Percentiles rank a stretch among this genome's conserved stretches.
These are phyloP conservation scores for Colletotrichum sp. DNA, from an alignment of 2,329 filamentous ascomycete species.

Conservation along the genomic window DNA sequence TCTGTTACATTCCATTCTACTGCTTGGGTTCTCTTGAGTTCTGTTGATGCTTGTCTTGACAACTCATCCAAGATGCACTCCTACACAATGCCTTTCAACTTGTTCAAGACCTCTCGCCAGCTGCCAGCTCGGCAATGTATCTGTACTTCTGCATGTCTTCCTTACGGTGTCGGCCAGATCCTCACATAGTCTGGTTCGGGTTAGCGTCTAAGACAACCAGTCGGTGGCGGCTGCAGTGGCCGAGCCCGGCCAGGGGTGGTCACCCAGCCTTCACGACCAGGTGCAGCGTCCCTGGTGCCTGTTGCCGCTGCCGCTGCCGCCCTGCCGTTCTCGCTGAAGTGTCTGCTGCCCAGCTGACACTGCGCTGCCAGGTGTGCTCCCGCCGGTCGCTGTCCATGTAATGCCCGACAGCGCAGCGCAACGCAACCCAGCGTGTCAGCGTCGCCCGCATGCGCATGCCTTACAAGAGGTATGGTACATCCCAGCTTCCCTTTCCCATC, in stretches of 20 bases:
- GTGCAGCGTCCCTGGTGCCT: slow-evolving; percentile 5
- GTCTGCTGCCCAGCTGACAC: neutral
- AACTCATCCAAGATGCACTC: neutral
- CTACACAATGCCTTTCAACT: neutral
- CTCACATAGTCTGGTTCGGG: neutral
- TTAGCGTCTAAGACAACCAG: neutral
- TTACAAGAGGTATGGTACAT: neutral
- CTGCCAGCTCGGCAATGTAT: neutral
- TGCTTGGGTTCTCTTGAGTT: neutral
- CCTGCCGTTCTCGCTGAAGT: neutral
- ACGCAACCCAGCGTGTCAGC: neutral
- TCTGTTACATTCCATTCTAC: accelerated
- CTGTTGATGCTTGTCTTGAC: neutral
- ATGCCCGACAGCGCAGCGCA: neutral
- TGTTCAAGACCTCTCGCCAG: neutral
- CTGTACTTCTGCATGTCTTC: neutral
- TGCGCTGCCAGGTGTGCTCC: neutral
- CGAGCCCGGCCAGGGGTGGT: neutral
- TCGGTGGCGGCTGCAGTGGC: neutral
- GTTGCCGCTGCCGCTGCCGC: slow-evolving; percentile 2
- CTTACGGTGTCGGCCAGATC: neutral
- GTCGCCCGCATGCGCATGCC: neutral
- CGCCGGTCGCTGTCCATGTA: neutral
- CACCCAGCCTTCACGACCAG: neutral
- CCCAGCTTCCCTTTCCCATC: neutral